Percentiles rank a stretch among this genome's conserved stretches.
Conservation (phyloP, 2,329 filamentous ascomycete species). For the Penicillium rolfsii region DNA sequence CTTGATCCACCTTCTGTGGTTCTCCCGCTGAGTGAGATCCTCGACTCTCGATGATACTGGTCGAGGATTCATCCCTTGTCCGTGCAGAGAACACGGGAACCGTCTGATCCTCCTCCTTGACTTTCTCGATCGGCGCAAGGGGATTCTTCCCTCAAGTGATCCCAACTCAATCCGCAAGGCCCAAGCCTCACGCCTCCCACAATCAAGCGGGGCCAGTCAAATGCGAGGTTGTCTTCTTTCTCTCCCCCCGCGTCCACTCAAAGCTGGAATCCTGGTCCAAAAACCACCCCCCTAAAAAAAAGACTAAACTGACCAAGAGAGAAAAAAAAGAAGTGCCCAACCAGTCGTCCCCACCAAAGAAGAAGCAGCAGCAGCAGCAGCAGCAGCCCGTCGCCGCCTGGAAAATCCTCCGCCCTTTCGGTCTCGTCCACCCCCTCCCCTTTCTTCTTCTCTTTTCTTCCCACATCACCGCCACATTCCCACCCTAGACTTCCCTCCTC, state of each 20-base stretch:
- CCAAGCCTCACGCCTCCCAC: neutral
- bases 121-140: neutral
- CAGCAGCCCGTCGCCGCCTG: conserved; percentile 1
- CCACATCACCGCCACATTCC: conserved; percentile 6
- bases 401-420: neutral
- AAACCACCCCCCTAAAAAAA: neutral
- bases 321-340: conserved; percentile 3
- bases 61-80: neutral
- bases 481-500: conserved; percentile 17
- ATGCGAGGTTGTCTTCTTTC: conserved; percentile 1
- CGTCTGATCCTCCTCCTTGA: too few species aligned
- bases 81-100: neutral
- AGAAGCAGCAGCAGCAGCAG: neutral
- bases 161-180: neutral
- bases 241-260: conserved; percentile 1
- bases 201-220: conserved; percentile 6
- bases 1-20: neutral
- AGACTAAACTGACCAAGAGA: neutral
- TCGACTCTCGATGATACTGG: neutral
- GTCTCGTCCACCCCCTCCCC: conserved; percentile 2
- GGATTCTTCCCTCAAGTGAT: neutral
- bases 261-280: conserved; percentile 2
- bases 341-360: neutral
- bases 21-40: neutral
- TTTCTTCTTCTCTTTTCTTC: neutral